Percentiles rank a stretch among this genome's conserved stretches.
phyloP scores from a whole-genome alignment of 306 rosid species.

The Citrullus amarus region DNA sequence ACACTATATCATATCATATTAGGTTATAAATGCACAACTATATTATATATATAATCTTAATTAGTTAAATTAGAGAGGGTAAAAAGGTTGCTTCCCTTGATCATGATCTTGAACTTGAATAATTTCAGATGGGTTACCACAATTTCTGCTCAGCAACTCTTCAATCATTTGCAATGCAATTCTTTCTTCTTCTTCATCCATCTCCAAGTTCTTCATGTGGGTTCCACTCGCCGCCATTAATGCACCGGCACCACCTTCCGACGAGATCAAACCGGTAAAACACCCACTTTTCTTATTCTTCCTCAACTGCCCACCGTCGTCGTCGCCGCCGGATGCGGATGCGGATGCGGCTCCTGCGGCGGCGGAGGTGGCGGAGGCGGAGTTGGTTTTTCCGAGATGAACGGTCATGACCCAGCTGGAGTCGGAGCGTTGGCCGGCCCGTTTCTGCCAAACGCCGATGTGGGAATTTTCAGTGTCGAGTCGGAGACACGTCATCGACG shows the following conservation, averaged over 20 bases:
- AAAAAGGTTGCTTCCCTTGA: constrained; percentile 18
- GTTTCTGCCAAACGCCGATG: constrained; percentile 87
- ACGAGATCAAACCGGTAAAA: not conserved
- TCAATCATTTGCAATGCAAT: constrained; percentile 88
- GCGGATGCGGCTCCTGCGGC: not conserved
- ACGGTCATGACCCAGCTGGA: constrained; percentile 78
- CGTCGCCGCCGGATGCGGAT: not conserved
- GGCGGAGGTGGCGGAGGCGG: not conserved
- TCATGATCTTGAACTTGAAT: constrained; percentile 6
- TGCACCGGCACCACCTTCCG: not conserved
- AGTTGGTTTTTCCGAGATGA: constrained; percentile 26
- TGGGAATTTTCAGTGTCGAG: constrained; percentile 75
- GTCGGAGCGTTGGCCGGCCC: constrained; percentile 47
- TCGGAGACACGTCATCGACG: constrained; percentile 87
- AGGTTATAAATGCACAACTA: no score
- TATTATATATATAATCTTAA: no score
- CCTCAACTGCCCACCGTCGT: not conserved
- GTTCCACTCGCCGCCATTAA: not conserved
- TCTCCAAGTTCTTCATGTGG: constrained; percentile 11
- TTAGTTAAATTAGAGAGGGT: constrained; percentile 9
- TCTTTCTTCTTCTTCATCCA: constrained; percentile 57
- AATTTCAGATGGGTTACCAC: constrained; percentile 26
- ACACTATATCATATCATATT: no score
- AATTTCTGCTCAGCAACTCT: constrained; percentile 63
- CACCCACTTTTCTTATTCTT: not conserved